Evolutionary conservation across 768 basidiomycete species (phyloP).

Genomic region (Coprinopsis cinerea): DNA sequence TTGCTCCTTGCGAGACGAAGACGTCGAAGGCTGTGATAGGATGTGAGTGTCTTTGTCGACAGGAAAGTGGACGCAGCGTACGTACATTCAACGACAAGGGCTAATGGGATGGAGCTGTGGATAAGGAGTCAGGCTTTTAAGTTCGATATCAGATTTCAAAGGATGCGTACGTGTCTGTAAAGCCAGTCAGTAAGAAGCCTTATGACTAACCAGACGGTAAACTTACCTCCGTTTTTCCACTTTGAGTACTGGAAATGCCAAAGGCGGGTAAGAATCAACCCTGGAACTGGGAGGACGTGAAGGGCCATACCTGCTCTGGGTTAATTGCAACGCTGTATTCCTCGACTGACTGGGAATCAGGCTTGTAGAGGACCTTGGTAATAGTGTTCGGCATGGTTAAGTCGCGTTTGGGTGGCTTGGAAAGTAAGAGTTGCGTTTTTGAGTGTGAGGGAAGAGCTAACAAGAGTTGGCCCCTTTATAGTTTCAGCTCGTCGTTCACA

Average conservation of each 20-base stretch:
- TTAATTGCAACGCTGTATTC: constrained; percentile 71
- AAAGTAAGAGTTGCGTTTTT: constrained; percentile 14
- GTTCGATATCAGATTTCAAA: not conserved
- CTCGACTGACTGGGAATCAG: constrained; percentile 62
- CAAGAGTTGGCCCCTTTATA: constrained; percentile 11
- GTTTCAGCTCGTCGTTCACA: not conserved
- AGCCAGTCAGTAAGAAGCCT: constrained; percentile 13
- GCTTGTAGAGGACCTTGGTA: constrained; percentile 76
- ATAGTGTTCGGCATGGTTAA: constrained; percentile 40
- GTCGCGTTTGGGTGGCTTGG: constrained; percentile 6
- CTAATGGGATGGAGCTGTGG: constrained; percentile 58
- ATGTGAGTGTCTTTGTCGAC: not conserved
- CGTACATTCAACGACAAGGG: constrained; percentile 81
- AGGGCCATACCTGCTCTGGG: constrained; percentile 46
- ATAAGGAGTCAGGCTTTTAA: constrained; percentile 15
- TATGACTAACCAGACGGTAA: constrained; percentile 14
- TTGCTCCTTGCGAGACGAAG: constrained; percentile 71
- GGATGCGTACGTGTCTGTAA: constrained; percentile 61
- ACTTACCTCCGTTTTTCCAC: constrained; percentile 76
- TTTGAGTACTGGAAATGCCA: constrained; percentile 51
- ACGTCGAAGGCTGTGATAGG: constrained; percentile 55
- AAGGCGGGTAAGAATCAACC: constrained; percentile 12
- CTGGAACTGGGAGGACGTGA: not conserved
- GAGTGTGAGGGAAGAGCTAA: too few relatives aligned
- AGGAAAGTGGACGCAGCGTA: constrained; percentile 1